Evolutionary conservation across 805 yeast genomes (phyloP).

Genomic region (Torulaspora maleeae): DNA sequence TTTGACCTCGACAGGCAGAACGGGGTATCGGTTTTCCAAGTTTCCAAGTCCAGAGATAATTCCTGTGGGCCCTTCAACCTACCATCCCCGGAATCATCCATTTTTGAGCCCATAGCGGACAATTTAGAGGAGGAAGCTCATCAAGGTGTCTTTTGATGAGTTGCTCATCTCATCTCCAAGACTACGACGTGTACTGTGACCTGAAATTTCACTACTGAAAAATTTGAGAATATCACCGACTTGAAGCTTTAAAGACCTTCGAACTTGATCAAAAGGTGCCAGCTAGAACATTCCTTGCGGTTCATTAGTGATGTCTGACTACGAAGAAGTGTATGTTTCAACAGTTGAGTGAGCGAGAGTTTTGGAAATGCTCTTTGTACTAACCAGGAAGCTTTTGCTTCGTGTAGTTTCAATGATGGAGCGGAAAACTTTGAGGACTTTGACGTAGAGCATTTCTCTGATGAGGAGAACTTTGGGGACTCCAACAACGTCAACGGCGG

Average conservation of each 20-base stretch:
- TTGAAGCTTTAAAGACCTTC: not conserved
- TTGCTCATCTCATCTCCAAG: not conserved
- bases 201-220: conserved; percentile 4
- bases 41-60: not conserved
- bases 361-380: not conserved
- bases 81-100: not conserved
- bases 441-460: conserved; percentile 81
- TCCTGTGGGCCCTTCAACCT: not conserved
- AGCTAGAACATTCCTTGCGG: not conserved
- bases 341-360: not conserved
- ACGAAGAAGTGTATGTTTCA: conserved; percentile 45
- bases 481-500: conserved; percentile 34
- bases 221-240: conserved; percentile 6
- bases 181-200: not conserved
- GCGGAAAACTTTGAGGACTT: conserved; percentile 71
- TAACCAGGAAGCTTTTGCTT: conserved; percentile 6
- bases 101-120: not conserved
- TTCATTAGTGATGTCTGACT: conserved; percentile 45
- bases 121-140: not conserved
- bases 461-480: conserved; percentile 50
- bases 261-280: not conserved
- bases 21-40: not conserved
- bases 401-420: conserved; percentile 56
- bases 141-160: not conserved
- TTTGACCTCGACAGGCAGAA: conserved; percentile 7